Conservation (phyloP, 2,329 filamentous ascomycete genomes). For the Exophiala sp. region DNA sequence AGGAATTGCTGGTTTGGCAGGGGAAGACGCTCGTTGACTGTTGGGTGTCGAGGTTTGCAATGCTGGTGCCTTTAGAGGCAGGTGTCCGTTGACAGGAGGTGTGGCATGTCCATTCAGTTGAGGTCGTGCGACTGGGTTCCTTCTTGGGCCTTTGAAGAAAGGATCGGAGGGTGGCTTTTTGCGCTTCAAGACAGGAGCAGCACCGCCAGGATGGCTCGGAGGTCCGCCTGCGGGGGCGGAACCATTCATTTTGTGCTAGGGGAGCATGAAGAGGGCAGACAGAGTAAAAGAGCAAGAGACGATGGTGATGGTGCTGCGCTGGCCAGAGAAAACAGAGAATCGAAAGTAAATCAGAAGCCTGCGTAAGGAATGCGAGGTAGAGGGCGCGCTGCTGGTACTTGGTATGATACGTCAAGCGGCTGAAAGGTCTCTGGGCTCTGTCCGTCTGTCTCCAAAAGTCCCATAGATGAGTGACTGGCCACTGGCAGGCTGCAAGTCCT, state of each 20-base stretch:
- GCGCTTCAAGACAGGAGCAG: conserved; percentile 16
- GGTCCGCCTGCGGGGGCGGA: conserved; percentile 15
- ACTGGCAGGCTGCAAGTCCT: too few species aligned
- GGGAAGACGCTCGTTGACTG: conserved; percentile 9
- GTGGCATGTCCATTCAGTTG: conserved; percentile 20
- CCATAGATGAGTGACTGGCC: too few species aligned
- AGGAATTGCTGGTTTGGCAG: conserved; percentile 9
- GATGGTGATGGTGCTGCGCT: background rate
- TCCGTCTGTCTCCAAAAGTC: too few species aligned
- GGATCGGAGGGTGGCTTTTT: conserved; percentile 25
- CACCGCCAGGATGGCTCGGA: conserved; percentile 14
- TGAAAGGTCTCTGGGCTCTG: too few species aligned
- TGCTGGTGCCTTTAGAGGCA: conserved; percentile 4
- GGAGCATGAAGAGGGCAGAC: conserved; percentile 1
- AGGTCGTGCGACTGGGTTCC: conserved; percentile 8
- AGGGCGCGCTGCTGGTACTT: too few species aligned
- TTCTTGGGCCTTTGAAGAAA: conserved; percentile 22
- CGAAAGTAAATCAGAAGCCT: too few species aligned
- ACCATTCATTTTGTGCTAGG: conserved; percentile 20
- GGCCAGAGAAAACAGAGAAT: too few species aligned
- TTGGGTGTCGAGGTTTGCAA: conserved; percentile 3
- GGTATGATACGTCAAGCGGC: too few species aligned
- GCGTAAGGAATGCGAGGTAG: too few species aligned
- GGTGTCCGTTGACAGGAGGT: conserved; percentile 18
- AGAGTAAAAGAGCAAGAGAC: background rate